A percentile compares a stretch with the other conserved stretches of the same genome.
Evolutionary conservation across 352 stramenopile genomes (phyloP).

Genomic region (Phytophthora citrophthora): DNA sequence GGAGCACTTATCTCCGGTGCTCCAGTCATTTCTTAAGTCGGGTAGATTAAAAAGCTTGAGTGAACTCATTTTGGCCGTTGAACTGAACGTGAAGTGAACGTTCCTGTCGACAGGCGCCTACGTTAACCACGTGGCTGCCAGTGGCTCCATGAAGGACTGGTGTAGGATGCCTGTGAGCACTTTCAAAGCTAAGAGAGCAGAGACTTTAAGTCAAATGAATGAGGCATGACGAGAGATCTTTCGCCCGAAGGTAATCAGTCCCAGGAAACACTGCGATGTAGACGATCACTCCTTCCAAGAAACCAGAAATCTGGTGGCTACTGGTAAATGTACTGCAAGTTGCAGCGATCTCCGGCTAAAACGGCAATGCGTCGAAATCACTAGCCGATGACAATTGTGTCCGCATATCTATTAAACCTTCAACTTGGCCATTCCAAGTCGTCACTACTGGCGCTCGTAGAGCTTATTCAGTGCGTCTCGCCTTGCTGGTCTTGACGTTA

Average conservation of each 20-base stretch:
- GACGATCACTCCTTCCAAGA: too few relatives aligned
- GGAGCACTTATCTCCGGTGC: too few relatives aligned
- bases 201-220: background rate
- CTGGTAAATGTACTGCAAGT: too few relatives aligned
- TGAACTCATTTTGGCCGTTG: conserved; percentile 16
- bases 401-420: conserved; percentile 15
- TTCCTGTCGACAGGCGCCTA: conserved; percentile 17
- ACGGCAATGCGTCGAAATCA: conserved; percentile 1
- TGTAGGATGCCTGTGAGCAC: background rate
- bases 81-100: conserved; percentile 15
- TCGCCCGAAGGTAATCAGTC: conserved; percentile 3
- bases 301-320: too few relatives aligned
- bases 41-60: background rate
- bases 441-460: too few relatives aligned
- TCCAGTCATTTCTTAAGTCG: too few relatives aligned
- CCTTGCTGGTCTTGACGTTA: too few relatives aligned
- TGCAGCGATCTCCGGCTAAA: background rate
- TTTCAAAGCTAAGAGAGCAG: background rate
- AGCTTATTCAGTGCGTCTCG: too few relatives aligned
- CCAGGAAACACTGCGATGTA: too few relatives aligned
- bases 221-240: conserved; percentile 12
- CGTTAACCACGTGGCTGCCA: conserved; percentile 16
- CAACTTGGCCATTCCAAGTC: conserved; percentile 3
- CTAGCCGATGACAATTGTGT: background rate
- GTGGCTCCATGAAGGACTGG: background rate